Percentiles rank a stretch among this genome's conserved stretches.
phyloP scores from a whole-genome alignment of 1,284 basidiomycete genomes.

The Ustilago xerochloae region DNA sequence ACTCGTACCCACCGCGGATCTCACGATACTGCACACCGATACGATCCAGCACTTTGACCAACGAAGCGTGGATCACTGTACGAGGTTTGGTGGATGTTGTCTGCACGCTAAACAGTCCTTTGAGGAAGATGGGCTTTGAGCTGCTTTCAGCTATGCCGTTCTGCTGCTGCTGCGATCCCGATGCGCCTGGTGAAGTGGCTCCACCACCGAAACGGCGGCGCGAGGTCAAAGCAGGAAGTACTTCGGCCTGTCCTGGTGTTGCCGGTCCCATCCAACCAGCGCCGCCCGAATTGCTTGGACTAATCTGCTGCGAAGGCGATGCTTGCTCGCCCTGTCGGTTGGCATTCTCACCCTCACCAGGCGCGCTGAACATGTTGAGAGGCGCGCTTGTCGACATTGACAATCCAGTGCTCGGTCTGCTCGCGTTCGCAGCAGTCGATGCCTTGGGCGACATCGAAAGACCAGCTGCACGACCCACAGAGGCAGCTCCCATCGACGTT shows the following conservation, averaged over 20 bases:
- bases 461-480: conserved; percentile 44
- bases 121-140: conserved; percentile 66
- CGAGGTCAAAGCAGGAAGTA: conserved; percentile 29
- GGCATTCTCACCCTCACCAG: conserved; percentile 9
- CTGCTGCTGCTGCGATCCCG: conserved; percentile 5
- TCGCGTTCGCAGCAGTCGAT: not conserved
- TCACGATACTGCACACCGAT: conserved; percentile 95
- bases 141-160: conserved; percentile 18
- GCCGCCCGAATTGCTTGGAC: conserved; percentile 28
- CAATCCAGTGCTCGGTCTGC: conserved; percentile 41
- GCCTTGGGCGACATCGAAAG: conserved; percentile 46
- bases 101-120: conserved; percentile 75
- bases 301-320: conserved; percentile 23
- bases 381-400: conserved; percentile 41
- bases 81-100: conserved; percentile 93
- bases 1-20: conserved; percentile 91
- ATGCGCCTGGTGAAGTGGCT: not conserved
- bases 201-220: conserved; percentile 43
- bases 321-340: not conserved
- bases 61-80: conserved; percentile 81
- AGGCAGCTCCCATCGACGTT: conserved; percentile 30
- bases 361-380: conserved; percentile 37
- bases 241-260: conserved; percentile 44
- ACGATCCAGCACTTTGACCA: conserved; percentile 85
- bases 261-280: conserved; percentile 43